Evolutionary conservation across 1,139 yeast genomes (phyloP), one percentile per base, ranked within the genome.

Genomic region (Zygoascus meyerae): DNA sequence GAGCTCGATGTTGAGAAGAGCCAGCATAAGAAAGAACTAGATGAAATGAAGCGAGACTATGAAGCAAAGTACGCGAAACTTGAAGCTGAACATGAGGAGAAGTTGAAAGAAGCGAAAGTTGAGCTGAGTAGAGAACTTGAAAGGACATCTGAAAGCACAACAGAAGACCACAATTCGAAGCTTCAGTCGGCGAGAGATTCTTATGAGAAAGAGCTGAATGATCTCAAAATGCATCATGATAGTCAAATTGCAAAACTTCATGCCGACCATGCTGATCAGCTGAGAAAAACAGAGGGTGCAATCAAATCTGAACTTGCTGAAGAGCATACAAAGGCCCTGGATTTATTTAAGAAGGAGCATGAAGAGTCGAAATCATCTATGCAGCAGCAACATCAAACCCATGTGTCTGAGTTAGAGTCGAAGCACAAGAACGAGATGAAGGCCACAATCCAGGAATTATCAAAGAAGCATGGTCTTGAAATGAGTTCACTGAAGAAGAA

Each of bases 391-490:
- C 36, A 31, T 26, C 39, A 43, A 29, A 32, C 21, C 15, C 43
- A 44, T 40, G 46, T 36, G 28, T 47, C 40, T 34, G 44, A 46
- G 29, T 33, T 48, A 36, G 31, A 42, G 40, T 17, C 41, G 11
- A 42, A 34, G 11, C 43, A 26, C 15, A 14, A 9, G 3, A 8
- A 31, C 8, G 18, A 33, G 14, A 11, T 33, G 3, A 30, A 35
- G 26, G 15, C 12, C 3, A 8, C 26, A 21, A 21, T 21, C 26
- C 15, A 17, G 38, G 17, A 35, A 8, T 7, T 18, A 9, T 16
- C 26, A n/a, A 28, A 32, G 11, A 33, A 32, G 21, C 28, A 40
- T 12, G 37, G 32, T 18, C 16, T 12, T 12, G 37, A 40, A 18
- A 18, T 40, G 17, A 18, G 14, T 18, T 12, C 21, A 15, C 42